Evolutionary conservation across 2,329 filamentous ascomycete species (phyloP), one percentile per base, ranked within the genome.

Genomic region (Colletotrichum cuscutae): DNA sequence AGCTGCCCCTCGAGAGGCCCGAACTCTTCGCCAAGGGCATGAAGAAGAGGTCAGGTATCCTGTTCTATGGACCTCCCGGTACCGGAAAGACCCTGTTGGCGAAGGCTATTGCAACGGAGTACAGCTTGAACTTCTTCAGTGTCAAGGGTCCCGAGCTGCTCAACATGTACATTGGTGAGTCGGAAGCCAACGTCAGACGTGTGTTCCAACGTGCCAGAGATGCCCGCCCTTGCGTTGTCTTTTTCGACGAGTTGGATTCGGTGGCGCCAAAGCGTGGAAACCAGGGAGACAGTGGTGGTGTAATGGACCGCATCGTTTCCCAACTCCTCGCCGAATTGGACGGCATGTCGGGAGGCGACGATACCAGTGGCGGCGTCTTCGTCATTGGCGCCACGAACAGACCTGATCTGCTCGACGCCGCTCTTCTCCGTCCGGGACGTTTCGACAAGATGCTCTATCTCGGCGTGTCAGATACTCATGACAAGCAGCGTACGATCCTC

Each of bases 401-500:
- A 75, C 97, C 97, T 0, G 97, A 99, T 85, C 85, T 98, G 66
- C 88, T 99, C 26, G 96, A 99, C 80, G 94, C 94, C 75, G 97
- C 96, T 5, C 85, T 99, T 71, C 86, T 98, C 57, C 90, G 96
- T 66, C 97, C 96, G 1, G 96, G 96, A 2, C 89, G 96, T 72
- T 98, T 99, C 81, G 97, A 99, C 81, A 98, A 98, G 86, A 97
- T 98, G 95, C 89, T 99, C 35, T 99, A 98, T 79, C 87, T 99
- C 13, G 97, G 97, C 46, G 95, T 99, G 9, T 97, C 95, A 8
- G 97, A 99, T 82, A 98, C 95, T 4, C 96, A 98, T 78, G 94
- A 97, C 22, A 98, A 98, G 86, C 97, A 99, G 84, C 90, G 94
- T 74, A 98, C 92, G 26, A 98, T 99, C 75, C 85, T 99, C 79